A percentile compares a stretch with the other conserved stretches of the same genome.
Evolutionary conservation across 164 flowering plant genomes (phyloP).

Genomic region (Magnolia officinalis): DNA sequence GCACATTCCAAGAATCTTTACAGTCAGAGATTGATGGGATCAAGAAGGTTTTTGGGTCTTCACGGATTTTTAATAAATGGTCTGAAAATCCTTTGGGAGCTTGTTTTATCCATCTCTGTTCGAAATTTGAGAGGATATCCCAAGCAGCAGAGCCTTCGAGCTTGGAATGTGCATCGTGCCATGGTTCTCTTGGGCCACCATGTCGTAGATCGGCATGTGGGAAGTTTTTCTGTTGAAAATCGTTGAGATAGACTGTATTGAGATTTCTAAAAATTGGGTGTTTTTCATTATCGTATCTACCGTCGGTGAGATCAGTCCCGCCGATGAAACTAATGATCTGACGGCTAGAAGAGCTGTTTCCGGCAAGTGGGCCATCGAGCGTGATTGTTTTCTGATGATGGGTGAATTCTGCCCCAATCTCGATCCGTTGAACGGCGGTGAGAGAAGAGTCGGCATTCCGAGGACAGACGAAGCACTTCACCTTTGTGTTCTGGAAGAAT

Average conservation of each 20-base stretch:
- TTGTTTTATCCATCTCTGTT: conserved; percentile 65
- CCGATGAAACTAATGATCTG: conserved; percentile 61
- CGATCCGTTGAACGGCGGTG: conserved; percentile 37
- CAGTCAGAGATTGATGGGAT: conserved; percentile 18
- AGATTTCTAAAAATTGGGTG: conserved; percentile 63
- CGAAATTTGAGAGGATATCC: conserved; percentile 73
- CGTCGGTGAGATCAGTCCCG: conserved; percentile 77
- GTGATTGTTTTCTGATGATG: conserved; percentile 67
- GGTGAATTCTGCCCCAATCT: conserved; percentile 47
- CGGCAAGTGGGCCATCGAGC: conserved; percentile 37
- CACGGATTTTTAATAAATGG: conserved; percentile 13
- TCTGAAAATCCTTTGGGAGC: conserved; percentile 17
- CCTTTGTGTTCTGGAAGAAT: conserved; percentile 45
- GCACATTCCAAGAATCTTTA: conserved; percentile 56
- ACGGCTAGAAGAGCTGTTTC: conserved; percentile 20
- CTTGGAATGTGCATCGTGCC: conserved; percentile 72
- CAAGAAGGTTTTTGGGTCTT: conserved; percentile 24
- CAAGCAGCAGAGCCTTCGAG: conserved; percentile 74
- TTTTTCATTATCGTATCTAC: conserved; percentile 52
- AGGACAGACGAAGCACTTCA: conserved; percentile 53
- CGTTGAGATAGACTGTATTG: conserved; percentile 38
- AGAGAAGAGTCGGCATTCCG: conserved; percentile 41
- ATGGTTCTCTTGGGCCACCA: conserved; percentile 83
- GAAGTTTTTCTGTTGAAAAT: conserved; percentile 73
- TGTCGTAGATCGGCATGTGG: conserved; percentile 42